Percentiles rank a stretch among this genome's conserved stretches.
Conservation (phyloP, 768 basidiomycete genomes). For the Pulveroboletus sp. region DNA sequence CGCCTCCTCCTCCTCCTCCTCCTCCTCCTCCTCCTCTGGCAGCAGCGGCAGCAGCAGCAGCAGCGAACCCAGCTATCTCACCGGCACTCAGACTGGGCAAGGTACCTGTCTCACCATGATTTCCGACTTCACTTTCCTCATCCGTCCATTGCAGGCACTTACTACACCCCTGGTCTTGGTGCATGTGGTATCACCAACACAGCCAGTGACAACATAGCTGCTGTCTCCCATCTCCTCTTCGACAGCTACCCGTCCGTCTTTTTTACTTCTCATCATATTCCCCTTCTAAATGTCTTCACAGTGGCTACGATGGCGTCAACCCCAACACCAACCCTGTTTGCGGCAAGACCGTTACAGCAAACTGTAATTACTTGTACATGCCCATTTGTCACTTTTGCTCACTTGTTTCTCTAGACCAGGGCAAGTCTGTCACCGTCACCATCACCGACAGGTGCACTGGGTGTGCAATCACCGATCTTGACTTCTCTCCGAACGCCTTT, state of each 20-base stretch:
- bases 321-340: conserved; percentile 80
- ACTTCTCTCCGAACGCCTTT: conserved; percentile 64
- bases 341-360: conserved; percentile 38
- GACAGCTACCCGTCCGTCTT: conserved; percentile 34
- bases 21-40: conserved; percentile 5
- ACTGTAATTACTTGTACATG: conserved; percentile 42
- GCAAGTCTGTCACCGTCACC: conserved; percentile 44
- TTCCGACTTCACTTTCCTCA: not conserved
- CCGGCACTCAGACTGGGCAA: conserved; percentile 48
- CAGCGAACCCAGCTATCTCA: conserved; percentile 37
- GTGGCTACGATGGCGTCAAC: conserved; percentile 53
- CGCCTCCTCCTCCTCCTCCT: not conserved
- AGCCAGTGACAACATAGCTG: conserved; percentile 31
- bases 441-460: conserved; percentile 62
- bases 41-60: conserved; percentile 1
- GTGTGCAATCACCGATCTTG: conserved; percentile 51
- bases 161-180: conserved; percentile 34
- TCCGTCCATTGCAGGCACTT: conserved; percentile 28
- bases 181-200: conserved; percentile 38
- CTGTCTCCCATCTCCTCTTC: conserved; percentile 33
- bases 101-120: conserved; percentile 25
- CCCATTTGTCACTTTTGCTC: not conserved
- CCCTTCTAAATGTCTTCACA: conserved; percentile 23
- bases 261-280: not conserved
- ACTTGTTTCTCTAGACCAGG: conserved; percentile 41